A percentile compares a stretch with the other conserved stretches of the same genome.
Evolutionary conservation across 176 grass and related monocot genomes (phyloP).

Genomic region (Cymbopogon citratus): DNA sequence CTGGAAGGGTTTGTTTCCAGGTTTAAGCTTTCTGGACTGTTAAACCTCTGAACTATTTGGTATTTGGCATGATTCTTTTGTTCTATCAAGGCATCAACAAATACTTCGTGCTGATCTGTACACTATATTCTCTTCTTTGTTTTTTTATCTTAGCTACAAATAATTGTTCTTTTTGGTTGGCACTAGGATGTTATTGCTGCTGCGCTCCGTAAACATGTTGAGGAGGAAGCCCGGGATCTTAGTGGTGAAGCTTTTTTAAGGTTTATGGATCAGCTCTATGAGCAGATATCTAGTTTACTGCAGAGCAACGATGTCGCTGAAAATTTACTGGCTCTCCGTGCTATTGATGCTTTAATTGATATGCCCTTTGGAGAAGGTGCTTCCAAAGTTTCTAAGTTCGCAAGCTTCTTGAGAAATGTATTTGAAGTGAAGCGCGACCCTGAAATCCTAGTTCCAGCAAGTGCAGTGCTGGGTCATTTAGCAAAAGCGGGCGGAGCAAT

Average conservation of each 20-base stretch:
- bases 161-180: constrained; percentile 17
- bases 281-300: constrained; percentile 71
- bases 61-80: background rate
- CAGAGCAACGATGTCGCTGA: constrained; percentile 64
- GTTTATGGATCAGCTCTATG: constrained; percentile 97
- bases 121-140: constrained; percentile 3
- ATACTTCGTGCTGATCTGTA: background rate
- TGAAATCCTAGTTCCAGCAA: constrained; percentile 84
- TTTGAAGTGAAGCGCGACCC: constrained; percentile 90
- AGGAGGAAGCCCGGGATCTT: constrained; percentile 89
- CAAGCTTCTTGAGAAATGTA: constrained; percentile 66
- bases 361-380: constrained; percentile 83
- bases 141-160: background rate
- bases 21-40: constrained; percentile 5
- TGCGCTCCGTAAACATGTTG: constrained; percentile 75
- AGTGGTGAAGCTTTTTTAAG: constrained; percentile 80
- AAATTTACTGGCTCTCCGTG: constrained; percentile 76
- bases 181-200: constrained; percentile 71
- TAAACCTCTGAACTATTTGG: constrained; percentile 1
- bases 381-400: constrained; percentile 89
- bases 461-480: constrained; percentile 83
- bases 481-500: constrained; percentile 86
- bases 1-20: background rate
- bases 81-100: background rate
- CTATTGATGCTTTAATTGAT: constrained; percentile 90